These are phyloP conservation scores for Calonectria pteridis DNA, from an alignment of 2,329 filamentous ascomycete genomes.

Conservation along the genomic window DNA sequence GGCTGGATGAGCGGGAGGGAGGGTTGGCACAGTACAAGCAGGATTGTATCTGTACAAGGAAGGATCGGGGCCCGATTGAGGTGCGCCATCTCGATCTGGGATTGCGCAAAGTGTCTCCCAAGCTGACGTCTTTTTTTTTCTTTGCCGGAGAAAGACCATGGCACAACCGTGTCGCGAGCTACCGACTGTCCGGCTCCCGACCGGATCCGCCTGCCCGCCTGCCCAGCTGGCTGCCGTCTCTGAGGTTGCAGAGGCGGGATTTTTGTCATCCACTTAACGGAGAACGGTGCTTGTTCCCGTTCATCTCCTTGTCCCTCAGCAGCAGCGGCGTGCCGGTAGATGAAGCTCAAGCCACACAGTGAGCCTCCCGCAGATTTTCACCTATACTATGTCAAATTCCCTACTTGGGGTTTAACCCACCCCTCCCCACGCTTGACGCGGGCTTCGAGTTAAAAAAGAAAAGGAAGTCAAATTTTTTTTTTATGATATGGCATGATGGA, in stretches of 20 bases:
- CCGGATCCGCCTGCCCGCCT: constrained; percentile 38
- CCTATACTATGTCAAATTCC: not conserved
- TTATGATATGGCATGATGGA: not conserved
- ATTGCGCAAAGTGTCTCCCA: not conserved
- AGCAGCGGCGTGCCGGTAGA: not conserved
- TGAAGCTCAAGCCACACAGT: not conserved
- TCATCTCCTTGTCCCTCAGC: not conserved
- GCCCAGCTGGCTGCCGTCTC: constrained; percentile 33
- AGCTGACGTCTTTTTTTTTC: not conserved
- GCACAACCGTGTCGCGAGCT: not conserved
- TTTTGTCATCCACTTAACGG: not conserved
- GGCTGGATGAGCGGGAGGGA: not conserved
- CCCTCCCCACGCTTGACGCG: constrained; percentile 15
- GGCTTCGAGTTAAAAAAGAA: not conserved
- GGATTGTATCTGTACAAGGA: not conserved
- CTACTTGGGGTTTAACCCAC: not conserved
- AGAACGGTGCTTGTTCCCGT: not conserved
- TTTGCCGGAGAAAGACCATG: not conserved
- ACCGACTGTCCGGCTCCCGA: constrained; percentile 14
- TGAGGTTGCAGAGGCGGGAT: not conserved
- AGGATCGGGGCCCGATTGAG: not conserved
- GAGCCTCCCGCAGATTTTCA: not conserved
- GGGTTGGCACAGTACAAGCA: not conserved
- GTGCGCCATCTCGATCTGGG: constrained; percentile 1
- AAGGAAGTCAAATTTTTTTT: too few relatives aligned